phyloP scores from a whole-genome alignment of 202 grass and related monocot species.

The Bolboschoenoplectus hybrid region DNA sequence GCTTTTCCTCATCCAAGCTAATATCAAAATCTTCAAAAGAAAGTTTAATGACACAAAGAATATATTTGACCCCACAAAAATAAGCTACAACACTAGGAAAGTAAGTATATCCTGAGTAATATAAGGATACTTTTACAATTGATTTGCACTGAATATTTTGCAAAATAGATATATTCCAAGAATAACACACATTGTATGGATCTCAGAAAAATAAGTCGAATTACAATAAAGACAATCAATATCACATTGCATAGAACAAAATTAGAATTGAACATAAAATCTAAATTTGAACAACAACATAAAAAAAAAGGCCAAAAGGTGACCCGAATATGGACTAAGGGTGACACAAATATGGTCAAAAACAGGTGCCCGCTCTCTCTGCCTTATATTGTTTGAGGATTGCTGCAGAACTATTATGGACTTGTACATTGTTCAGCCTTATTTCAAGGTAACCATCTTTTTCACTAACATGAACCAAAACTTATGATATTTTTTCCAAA shows the following conservation, averaged over 20 bases:
- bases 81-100: neutral
- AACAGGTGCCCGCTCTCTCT: neutral
- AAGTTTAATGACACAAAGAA: neutral
- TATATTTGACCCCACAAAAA: neutral
- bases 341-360: conserved; percentile 6
- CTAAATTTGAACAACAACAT: neutral
- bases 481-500: neutral
- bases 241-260: neutral
- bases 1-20: conserved; percentile 19
- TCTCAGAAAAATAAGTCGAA: neutral
- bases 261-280: neutral
- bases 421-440: conserved; percentile 3
- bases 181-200: neutral
- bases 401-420: neutral
- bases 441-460: neutral
- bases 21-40: neutral
- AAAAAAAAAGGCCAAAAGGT: neutral
- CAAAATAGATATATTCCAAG: neutral
- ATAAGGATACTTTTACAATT: neutral
- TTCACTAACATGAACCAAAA: neutral
- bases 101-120: neutral
- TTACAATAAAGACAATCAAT: neutral
- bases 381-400: neutral
- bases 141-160: neutral
- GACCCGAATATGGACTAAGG: neutral